Percentiles rank a stretch among this genome's conserved stretches.
phyloP scores from a whole-genome alignment of 1,284 basidiomycete species.

The Fomitopsis betulina region DNA sequence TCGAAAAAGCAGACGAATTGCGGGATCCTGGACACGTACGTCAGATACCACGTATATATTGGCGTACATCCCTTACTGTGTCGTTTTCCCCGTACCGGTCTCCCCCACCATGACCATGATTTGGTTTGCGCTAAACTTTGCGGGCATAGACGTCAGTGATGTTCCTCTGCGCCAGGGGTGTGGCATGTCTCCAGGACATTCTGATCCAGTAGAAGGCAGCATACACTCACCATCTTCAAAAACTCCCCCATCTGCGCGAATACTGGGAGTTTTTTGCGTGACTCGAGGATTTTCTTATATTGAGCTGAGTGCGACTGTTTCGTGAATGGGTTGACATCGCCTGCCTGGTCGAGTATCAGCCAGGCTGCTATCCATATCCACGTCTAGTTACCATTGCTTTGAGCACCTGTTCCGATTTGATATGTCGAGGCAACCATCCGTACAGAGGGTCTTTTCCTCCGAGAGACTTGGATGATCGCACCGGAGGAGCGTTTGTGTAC shows the following conservation, averaged over 20 bases:
- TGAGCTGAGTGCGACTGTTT: conserved; percentile 69
- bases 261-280: conserved; percentile 88
- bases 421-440: conserved; percentile 56
- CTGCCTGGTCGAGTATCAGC: conserved; percentile 47
- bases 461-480: conserved; percentile 6
- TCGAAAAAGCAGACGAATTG: conserved; percentile 96
- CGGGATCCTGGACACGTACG: conserved; percentile 54
- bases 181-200: conserved; percentile 23
- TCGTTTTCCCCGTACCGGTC: conserved; percentile 98
- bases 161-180: conserved; percentile 17
- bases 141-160: conserved; percentile 28
- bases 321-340: conserved; percentile 89
- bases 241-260: conserved; percentile 94
- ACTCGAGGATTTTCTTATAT: conserved; percentile 86
- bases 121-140: conserved; percentile 81
- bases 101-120: conserved; percentile 97
- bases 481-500: conserved; percentile 20
- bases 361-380: neutral
- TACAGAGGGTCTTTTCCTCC: conserved; percentile 38
- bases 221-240: conserved; percentile 73
- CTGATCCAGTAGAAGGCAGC: no score
- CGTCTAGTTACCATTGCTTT: conserved; percentile 35
- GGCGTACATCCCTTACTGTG: conserved; percentile 59
- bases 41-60: conserved; percentile 7
- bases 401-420: conserved; percentile 32